Conservation (phyloP, 208 protist species). For the Leishmania amazonensis region DNA sequence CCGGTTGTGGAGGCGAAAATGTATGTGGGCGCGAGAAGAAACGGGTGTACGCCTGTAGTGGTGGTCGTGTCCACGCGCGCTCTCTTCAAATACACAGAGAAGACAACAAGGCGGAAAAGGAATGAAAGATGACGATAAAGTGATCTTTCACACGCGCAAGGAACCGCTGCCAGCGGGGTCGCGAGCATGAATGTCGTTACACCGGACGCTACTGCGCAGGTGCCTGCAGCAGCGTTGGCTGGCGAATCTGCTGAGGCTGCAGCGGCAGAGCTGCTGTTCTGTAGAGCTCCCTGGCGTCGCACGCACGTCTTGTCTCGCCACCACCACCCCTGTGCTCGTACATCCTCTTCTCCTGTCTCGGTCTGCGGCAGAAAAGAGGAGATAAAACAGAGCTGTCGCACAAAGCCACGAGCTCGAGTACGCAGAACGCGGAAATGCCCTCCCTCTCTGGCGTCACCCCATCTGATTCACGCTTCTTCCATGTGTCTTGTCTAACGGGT, state of each 20-base stretch:
- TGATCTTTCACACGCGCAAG: slow-evolving; percentile 10
- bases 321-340: not conserved
- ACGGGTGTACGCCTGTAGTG: not conserved
- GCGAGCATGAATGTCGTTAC: not conserved
- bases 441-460: not conserved
- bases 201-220: not conserved
- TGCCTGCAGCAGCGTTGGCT: not conserved
- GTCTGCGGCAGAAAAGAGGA: not conserved
- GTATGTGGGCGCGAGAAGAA: slow-evolving; percentile 6
- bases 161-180: not conserved
- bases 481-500: not conserved
- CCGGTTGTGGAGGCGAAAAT: not conserved
- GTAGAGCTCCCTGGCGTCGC: not conserved
- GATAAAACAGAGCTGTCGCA: not conserved
- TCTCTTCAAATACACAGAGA: not conserved
- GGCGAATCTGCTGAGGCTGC: not conserved
- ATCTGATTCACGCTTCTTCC: not conserved
- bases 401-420: not conserved
- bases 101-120: not conserved
- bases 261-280: not conserved
- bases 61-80: not conserved
- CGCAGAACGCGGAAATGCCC: too few relatives aligned
- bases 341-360: not conserved
- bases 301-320: not conserved
- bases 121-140: slow-evolving; percentile 10